Base-by-base conservation (phyloP, 2,329 filamentous ascomycete genomes). In the Geosmithia flava region DNA sequence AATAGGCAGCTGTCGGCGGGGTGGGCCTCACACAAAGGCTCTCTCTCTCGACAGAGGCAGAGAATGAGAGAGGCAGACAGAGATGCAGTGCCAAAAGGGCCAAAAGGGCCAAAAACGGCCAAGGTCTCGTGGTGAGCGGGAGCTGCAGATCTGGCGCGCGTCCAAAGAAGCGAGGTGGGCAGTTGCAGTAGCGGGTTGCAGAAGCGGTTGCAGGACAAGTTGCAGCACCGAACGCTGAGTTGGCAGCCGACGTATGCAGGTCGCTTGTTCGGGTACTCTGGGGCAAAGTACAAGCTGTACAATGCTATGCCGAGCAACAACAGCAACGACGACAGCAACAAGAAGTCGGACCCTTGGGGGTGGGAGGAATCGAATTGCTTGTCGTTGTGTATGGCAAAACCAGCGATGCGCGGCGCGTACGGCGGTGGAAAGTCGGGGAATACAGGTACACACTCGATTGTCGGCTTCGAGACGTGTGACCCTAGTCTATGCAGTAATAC, bases 131-230 rank as follows among this genome's bases (percentile, higher is more conserved):
- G 47, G 46, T 43, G 47, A 50, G 42, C 37, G 19, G 49, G 47
- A 51, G 49, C 39, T 47, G 48, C 48, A 51, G 49, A 48, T 50
- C 48, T 52, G 50, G 42, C 27, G 47, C 48, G 46, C 41, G 51
- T 50, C 47, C 47, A 33, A 27, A 48, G 8, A 52, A 49, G 46
- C n/a, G 39, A 27, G 15, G 33, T 44, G 45, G 42, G 52, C 55
- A 49, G 53, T 57, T 56, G 53, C 56, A 27, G 58, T 56, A 56
- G 57, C 51, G 53, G 52, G 52, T 55, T 54, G 53, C 54, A 55
- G 58, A 60, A 55, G 56, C 59, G 58, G 58, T 57, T n/a, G n/a
- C n/a, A n/a, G n/a, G n/a, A n/a, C n/a, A n/a, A 49, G 53, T 57
- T 56, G 53, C 56, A 27, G 58, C 57, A 56, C 56, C 51, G 33